phyloP scores from a whole-genome alignment of 2,329 filamentous ascomycete genomes.

The Aspergillus glaucus region DNA sequence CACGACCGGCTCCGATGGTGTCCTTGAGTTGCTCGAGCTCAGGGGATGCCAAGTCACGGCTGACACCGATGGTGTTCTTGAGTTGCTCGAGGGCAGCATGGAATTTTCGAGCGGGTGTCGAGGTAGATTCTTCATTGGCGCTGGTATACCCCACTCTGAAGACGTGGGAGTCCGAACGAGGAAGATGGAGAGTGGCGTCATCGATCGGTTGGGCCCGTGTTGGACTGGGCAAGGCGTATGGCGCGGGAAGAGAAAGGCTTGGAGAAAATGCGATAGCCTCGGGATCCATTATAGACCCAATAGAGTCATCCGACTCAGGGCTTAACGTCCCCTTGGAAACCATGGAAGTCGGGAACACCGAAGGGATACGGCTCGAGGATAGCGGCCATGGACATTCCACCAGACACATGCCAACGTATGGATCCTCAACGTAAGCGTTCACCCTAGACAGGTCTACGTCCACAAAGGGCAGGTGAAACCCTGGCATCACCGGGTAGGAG shows the following conservation, averaged over 20 bases:
- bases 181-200: background rate
- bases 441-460: no score
- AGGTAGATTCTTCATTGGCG: no score
- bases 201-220: background rate
- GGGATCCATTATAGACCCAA: background rate
- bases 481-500: no score
- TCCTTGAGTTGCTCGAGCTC: constrained; percentile 4
- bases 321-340: background rate
- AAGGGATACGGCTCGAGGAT: background rate
- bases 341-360: background rate
- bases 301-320: background rate
- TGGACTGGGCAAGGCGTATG: background rate
- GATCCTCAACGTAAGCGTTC: no score
- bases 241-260: background rate
- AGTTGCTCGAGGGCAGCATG: constrained; percentile 8
- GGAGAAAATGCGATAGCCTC: background rate
- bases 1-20: background rate
- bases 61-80: constrained; percentile 2
- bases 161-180: background rate
- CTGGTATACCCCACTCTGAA: no score
- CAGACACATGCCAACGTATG: constrained; percentile 15
- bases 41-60: background rate
- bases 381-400: constrained; percentile 2
- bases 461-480: no score
- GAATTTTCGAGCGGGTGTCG: background rate